Conservation (phyloP, 2,329 filamentous ascomycete genomes). For the Trichoderma afroharzianum region DNA sequence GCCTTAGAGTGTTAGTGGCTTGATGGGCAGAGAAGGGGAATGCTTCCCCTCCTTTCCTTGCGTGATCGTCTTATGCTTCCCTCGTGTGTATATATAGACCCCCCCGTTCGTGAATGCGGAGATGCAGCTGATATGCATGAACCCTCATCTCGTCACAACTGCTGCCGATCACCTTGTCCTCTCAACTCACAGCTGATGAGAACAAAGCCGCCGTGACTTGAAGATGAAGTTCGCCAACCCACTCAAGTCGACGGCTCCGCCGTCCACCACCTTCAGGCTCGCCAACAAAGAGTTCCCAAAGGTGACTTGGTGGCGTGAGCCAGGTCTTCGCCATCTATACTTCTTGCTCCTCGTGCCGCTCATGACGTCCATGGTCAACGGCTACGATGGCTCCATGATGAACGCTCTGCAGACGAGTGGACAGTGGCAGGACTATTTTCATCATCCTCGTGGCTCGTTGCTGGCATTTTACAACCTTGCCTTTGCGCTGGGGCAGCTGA, state of each 20-base stretch:
- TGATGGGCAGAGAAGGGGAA: background rate
- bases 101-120: background rate
- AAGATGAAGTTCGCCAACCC: background rate
- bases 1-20: background rate
- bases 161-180: background rate
- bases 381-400: conserved; percentile 17
- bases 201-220: background rate
- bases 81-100: background rate
- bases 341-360: background rate
- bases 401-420: conserved; percentile 6
- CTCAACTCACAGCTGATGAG: background rate
- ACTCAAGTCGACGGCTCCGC: background rate
- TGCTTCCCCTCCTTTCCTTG: background rate
- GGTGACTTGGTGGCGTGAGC: conserved; percentile 11
- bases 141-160: background rate
- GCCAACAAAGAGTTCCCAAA: conserved; percentile 1
- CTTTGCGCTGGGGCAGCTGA: background rate
- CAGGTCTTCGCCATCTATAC: background rate
- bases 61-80: background rate
- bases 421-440: conserved; percentile 13
- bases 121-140: background rate
- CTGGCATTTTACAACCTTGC: conserved; percentile 1
- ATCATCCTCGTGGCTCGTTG: background rate
- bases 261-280: conserved; percentile 3
- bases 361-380: conserved; percentile 2